Evolutionary conservation across 352 stramenopile species (phyloP).

Genomic region (Globisporangium takayamanum): DNA sequence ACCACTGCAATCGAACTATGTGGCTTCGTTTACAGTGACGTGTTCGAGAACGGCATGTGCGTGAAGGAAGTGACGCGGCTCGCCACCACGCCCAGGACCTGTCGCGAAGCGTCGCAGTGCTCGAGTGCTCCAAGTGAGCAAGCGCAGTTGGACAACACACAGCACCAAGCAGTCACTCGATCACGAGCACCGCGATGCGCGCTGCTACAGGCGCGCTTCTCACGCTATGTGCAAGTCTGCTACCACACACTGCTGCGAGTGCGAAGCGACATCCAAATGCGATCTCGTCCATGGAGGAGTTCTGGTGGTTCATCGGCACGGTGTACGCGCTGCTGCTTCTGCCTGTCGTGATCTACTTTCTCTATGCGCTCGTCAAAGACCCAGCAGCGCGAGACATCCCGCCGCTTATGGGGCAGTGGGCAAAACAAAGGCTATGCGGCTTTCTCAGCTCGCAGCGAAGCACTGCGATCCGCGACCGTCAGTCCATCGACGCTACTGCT

Average conservation of each 20-base stretch:
- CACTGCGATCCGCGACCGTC: not conserved
- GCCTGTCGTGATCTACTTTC: conserved; percentile 28
- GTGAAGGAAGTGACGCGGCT: too few species aligned
- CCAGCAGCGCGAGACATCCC: conserved; percentile 22
- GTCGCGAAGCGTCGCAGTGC: conserved; percentile 6
- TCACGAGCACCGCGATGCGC: not conserved
- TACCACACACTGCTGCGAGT: not conserved
- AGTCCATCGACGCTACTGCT: not conserved
- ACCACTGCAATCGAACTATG: too few species aligned
- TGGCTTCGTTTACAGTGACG: too few species aligned
- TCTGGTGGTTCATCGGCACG: conserved; percentile 32
- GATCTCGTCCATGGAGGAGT: conserved; percentile 35
- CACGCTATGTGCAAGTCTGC: not conserved
- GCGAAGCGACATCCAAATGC: conserved; percentile 13
- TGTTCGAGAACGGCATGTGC: too few species aligned
- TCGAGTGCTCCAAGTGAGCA: not conserved
- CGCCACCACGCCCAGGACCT: not conserved
- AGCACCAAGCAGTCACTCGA: not conserved
- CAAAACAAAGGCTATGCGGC: conserved; percentile 21
- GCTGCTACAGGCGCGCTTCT: not conserved
- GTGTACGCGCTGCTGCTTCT: conserved; percentile 31
- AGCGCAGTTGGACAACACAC: not conserved
- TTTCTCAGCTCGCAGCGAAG: conserved; percentile 20
- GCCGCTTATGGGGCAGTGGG: conserved; percentile 19
- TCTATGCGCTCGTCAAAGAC: conserved; percentile 21